A percentile compares a stretch with the other conserved stretches of the same genome.
These are phyloP conservation scores for Amphichorda felina DNA, from an alignment of 2,329 filamentous ascomycete genomes.

Conservation along the genomic window DNA sequence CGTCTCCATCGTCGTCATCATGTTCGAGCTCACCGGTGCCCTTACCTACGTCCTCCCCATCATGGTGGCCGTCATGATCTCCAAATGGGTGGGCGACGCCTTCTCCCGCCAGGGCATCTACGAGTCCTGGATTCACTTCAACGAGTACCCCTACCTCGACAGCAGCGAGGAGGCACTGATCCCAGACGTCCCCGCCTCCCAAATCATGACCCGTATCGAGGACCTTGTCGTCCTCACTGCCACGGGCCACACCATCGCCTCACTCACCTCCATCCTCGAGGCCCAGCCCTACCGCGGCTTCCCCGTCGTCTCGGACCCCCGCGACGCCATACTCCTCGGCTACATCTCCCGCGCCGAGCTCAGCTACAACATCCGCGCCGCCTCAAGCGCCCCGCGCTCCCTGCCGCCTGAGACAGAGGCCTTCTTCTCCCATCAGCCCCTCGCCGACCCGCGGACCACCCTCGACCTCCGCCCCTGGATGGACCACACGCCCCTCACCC, in stretches of 20 bases:
- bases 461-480: conserved; percentile 95
- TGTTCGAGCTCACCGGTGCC: conserved; percentile 96
- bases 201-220: conserved; percentile 87
- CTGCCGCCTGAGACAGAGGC: conserved; percentile 63
- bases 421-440: conserved; percentile 74
- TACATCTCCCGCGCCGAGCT: conserved; percentile 93
- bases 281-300: conserved; percentile 79
- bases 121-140: conserved; percentile 94
- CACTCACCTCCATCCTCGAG: conserved; percentile 57
- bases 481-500: conserved; percentile 93
- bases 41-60: conserved; percentile 95
- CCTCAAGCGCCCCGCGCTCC: conserved; percentile 40
- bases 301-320: conserved; percentile 71
- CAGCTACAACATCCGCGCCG: conserved; percentile 57
- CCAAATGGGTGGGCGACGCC: conserved; percentile 96
- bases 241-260: conserved; percentile 75
- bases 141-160: conserved; percentile 91
- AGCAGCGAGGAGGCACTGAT: conserved; percentile 73
- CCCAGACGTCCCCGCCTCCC: conserved; percentile 73
- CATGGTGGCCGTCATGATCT: conserved; percentile 97
- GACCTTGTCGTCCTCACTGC: conserved; percentile 82
- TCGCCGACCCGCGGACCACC: conserved; percentile 64
- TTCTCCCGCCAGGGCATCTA: conserved; percentile 92
- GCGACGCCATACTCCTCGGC: conserved; percentile 69
- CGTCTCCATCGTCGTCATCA: conserved; percentile 96